phyloP scores from a whole-genome alignment of 768 basidiomycete species.

The Tylopilus plumbeoviolaceoides region DNA sequence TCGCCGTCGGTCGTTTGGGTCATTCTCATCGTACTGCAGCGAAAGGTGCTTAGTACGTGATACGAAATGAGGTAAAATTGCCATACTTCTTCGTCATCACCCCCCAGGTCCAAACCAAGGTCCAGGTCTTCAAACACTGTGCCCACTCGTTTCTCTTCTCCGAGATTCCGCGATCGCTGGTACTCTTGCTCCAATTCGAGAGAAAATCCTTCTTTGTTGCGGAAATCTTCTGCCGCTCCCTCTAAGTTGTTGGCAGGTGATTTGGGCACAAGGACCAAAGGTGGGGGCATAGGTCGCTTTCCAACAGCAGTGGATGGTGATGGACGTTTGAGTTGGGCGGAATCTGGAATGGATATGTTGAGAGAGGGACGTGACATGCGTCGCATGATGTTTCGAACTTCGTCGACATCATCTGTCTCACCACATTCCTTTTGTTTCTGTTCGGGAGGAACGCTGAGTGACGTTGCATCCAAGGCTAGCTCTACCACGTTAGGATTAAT shows the following conservation, averaged over 20 bases:
- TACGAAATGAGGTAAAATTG: conserved; percentile 6
- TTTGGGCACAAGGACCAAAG: conserved; percentile 47
- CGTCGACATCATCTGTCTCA: conserved; percentile 32
- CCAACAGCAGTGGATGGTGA: conserved; percentile 31
- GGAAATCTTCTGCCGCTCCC: conserved; percentile 12
- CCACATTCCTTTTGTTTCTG: conserved; percentile 24
- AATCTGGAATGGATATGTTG: conserved; percentile 38
- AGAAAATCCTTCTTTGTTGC: conserved; percentile 17
- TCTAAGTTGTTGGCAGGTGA: conserved; percentile 30
- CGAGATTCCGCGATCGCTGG: conserved; percentile 29
- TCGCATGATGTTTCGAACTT: conserved; percentile 35
- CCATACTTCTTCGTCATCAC: conserved; percentile 43
- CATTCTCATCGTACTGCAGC: conserved; percentile 59
- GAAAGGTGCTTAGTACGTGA: conserved; percentile 14
- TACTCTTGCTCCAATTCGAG: conserved; percentile 29
- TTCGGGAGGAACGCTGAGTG: conserved; percentile 29
- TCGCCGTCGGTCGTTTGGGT: conserved; percentile 68
- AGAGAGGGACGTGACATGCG: conserved; percentile 38
- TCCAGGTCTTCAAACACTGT: conserved; percentile 45
- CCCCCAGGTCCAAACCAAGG: conserved; percentile 38
- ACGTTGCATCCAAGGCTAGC: conserved; percentile 47
- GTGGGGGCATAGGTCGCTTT: conserved; percentile 52
- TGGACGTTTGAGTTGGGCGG: conserved; percentile 33
- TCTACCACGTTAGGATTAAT: conserved; percentile 45
- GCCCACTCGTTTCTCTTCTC: conserved; percentile 44